Base-by-base conservation (phyloP, 2,329 filamentous ascomycete species). In the Phialophora tarda region DNA sequence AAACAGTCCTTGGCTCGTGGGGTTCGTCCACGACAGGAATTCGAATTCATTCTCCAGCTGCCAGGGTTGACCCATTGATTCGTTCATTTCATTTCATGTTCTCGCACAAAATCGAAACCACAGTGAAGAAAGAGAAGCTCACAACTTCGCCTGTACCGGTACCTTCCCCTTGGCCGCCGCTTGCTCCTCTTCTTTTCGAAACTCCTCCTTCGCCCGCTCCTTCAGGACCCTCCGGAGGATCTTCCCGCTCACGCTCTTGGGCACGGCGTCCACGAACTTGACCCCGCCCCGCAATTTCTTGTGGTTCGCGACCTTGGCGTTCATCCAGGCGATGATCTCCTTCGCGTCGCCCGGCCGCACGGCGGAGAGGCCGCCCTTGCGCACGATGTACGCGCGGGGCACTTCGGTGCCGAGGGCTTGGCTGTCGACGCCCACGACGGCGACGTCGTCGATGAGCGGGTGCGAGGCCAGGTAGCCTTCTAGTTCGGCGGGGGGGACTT, bases 311-410 rank as follows among this genome's bases (percentile, higher is more conserved):
- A 76, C 74, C 38, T 74, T 71, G 1, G 62, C 68, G 56, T 74
- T 71, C 26, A 78, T 66, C 69, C 75, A 74, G 26, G 73, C 64
- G 53, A 72, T 63, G 30, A 83, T 78, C 30, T 62, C 62, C 51
- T 76, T 21, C 47, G 73, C 63, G 57, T 72, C 71, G 6, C 21
- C 24, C 10, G 95, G 84, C 30, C 86, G 85, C 83, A 96, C 88
- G 75, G 76, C 74, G 71, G 74, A 21, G 58, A 68, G n/a, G 23
- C 70, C 66, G 34, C 72, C 70, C 47, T 74, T 69, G 59, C 51
- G 60, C 17, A 82, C 79, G 28, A 82, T 74, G 69, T 81, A 82
- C 6, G 79, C 80, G 23, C 79, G 67, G 0, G 80, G 80, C 2
- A 79, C 77, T 69, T 82, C 80, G 5, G 79, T 80, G 24, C 77